A percentile compares a stretch with the other conserved stretches of the same genome.
Conservation (phyloP, 1,139 yeast genomes). For the Saccharomycopsis hybrid region DNA sequence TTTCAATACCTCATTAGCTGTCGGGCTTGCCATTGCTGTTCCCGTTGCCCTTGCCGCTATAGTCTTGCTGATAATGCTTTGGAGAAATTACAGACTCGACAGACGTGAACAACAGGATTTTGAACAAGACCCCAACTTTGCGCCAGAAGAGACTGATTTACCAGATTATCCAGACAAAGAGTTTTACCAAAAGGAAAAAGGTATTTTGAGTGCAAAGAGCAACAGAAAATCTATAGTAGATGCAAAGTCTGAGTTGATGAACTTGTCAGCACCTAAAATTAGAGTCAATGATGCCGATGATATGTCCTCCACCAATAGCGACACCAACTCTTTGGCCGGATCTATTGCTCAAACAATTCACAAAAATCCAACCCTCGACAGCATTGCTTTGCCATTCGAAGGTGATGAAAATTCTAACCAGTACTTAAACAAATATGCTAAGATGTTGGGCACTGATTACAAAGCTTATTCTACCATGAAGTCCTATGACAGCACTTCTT, state of each 20-base stretch:
- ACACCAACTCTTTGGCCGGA: too few relatives aligned
- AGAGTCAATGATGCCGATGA: background rate
- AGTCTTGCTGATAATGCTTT: conserved; percentile 45
- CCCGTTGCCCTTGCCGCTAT: conserved; percentile 50
- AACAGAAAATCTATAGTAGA: too few relatives aligned
- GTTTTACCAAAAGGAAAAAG: conserved; percentile 9
- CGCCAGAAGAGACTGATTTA: conserved; percentile 67
- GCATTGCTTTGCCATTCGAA: conserved; percentile 50
- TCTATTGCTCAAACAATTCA: conserved; percentile 14
- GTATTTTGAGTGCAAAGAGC: conserved; percentile 18
- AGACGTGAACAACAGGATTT: conserved; percentile 43
- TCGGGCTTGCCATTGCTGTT: conserved; percentile 39
- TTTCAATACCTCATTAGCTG: conserved; percentile 4
- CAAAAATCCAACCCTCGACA: conserved; percentile 28
- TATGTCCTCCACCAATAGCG: background rate
- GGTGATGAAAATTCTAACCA: conserved; percentile 44
- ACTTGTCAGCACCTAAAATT: conserved; percentile 19
- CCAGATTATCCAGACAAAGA: conserved; percentile 47
- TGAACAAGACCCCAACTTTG: conserved; percentile 69
- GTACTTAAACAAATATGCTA: conserved; percentile 53
- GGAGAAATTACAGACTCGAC: conserved; percentile 51
- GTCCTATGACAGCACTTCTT: conserved; percentile 1
- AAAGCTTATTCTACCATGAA: conserved; percentile 30
- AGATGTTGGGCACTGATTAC: conserved; percentile 38
- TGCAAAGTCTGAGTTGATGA: conserved; percentile 9